Evolutionary conservation across 306 rosid genomes (phyloP), one percentile per base, ranked within the genome.

Genomic region (Mimosa bimucronata): DNA sequence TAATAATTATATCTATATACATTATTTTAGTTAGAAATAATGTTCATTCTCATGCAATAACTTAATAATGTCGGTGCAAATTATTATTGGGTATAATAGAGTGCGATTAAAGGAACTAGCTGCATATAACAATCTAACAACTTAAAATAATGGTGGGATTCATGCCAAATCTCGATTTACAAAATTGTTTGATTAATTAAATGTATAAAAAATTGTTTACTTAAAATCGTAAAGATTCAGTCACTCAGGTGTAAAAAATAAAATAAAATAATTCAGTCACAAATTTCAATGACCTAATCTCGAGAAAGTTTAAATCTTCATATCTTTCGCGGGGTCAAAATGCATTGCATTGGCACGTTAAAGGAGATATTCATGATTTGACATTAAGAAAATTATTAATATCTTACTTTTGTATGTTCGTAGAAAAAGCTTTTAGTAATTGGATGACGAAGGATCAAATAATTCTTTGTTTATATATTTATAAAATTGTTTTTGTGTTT

Each of bases 301-400:
- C 69, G 19, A 65, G 5, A 65, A 31, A 65, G 25, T 7, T 3
- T 65, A 31, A 3, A 44, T 7, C 48, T 44, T 44, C 13, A 13
- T 11, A 30, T 29, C 67, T 15, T 62, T 14, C 18, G 5, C 10
- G 6, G 19, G 23, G 41, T 64, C 69, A 16, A 64, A 64, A 16
- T 46, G 23, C 12, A 53, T 19, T 64, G 21, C n/a, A 28, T 62
- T 29, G 69, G 23, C 38, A 64, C 19, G 9, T 14, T 29, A 31
- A 55, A 2, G 28, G 31, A 30, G 31, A 31, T 62, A 31, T 65
- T 65, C 70, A 65, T 65, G 70, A 65, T 65, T 31, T 31, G 70
- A 65, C 26, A 65, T 7, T 30, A 65, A 65, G 9, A 16, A 30
- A 16, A 15, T 65, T 55, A 55, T 55, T 55, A 21, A 8, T 55